Evolutionary conservation across 2,329 filamentous ascomycete species (phyloP), one percentile per base, ranked within the genome.

Genomic region (Ceratocystis ficicola): DNA sequence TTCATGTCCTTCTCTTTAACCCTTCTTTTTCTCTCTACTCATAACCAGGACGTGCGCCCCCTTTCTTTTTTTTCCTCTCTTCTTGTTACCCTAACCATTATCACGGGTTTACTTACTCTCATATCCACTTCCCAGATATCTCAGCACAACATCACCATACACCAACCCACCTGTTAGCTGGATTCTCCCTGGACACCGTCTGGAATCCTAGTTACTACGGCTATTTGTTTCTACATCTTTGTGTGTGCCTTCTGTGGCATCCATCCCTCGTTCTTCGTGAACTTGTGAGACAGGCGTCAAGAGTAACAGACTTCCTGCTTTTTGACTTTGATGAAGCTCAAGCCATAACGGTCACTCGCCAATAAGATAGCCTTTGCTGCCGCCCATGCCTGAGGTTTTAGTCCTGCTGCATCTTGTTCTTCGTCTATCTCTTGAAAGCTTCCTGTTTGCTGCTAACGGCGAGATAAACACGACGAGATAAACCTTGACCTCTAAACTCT

Each of bases 181-280:
- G 36, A 41, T 15, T 30, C 52, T 55, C 62, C 32, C 32, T 64
- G 50, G 22, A 57, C 50, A n/a, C 44, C 52, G 28, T 22, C 63
- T 57, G 44, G 64, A 66, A 61, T 67, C 22, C 32, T 66, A 10
- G 36, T 64, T 64, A 52, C 62, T 32, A 67, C 48, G 50, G 64
- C 41, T 63, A 62, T 68, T 48, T 44, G 50, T 44, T 61, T 52
- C 65, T 48, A 10, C 44, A 41, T 63, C 6, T 25, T 44, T 64
- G 36, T 66, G 55, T 32, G 61, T 3, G 36, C 12, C 36, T 36
- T 41, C 10, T 41, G 36, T 41, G 36, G 36, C 36, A 25, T 63
- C 41, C 20, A 44, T 63, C 61, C 32, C 25, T 22, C 25, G 61
- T 63, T 63, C 61, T 63, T 50, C 25, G 15, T 46, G 41, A 10